phyloP scores from a whole-genome alignment of 495 filamentous ascomycete species.

The Xylaria cubensis region DNA sequence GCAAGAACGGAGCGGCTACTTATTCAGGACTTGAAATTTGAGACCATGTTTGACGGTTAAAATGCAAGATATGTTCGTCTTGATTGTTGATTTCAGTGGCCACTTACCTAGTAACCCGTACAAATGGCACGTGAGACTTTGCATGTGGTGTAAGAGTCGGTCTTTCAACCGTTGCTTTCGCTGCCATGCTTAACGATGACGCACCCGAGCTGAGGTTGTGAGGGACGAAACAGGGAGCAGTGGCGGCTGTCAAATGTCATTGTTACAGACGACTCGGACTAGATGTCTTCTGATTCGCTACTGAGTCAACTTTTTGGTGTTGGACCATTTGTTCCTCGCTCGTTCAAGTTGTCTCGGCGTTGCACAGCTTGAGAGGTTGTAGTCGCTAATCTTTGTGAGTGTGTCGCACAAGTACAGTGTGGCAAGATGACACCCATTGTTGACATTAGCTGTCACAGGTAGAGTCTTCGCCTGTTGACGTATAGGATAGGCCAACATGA shows the following conservation, averaged over 20 bases:
- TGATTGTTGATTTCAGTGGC: background rate
- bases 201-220: background rate
- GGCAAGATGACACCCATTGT: background rate
- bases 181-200: background rate
- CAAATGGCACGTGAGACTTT: background rate
- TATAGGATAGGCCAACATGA: background rate
- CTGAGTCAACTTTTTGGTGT: background rate
- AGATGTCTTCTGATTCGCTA: background rate
- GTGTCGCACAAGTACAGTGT: slow-evolving; percentile 17
- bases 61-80: background rate
- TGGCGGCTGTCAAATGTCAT: background rate
- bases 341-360: slow-evolving; percentile 16
- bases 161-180: background rate
- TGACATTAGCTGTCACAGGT: slow-evolving; percentile 9
- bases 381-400: slow-evolving; percentile 5
- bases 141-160: background rate
- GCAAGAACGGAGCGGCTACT: background rate
- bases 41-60: slow-evolving; percentile 10
- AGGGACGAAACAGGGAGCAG: background rate
- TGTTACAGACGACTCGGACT: background rate
- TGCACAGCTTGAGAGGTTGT: slow-evolving; percentile 10
- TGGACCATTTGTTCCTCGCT: background rate
- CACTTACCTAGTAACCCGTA: background rate
- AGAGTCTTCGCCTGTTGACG: background rate
- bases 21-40: background rate